Evolutionary conservation across 2,329 filamentous ascomycete genomes (phyloP).

Genomic region (Fusarium domesticum): DNA sequence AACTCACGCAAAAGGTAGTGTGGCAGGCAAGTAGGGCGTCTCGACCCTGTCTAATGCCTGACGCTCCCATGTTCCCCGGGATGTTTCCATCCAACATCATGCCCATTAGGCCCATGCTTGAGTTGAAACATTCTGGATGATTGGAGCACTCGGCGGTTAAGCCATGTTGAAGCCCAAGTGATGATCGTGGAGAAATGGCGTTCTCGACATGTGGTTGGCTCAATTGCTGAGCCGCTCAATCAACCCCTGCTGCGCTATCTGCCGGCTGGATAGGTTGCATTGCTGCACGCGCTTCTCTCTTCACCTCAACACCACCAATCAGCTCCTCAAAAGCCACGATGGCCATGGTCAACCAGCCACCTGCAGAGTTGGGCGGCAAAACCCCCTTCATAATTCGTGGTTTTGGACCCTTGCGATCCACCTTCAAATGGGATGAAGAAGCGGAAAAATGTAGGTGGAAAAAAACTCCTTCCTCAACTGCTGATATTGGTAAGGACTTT

Average conservation of each 20-base stretch:
- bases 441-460: background rate
- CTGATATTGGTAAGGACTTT: background rate
- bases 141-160: constrained; percentile 18
- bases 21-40: background rate
- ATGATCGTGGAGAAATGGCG: constrained; percentile 20
- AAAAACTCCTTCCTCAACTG: background rate
- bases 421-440: background rate
- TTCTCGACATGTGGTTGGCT: constrained; percentile 20
- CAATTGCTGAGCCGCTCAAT: constrained; percentile 9
- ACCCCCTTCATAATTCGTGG: constrained; percentile 32
- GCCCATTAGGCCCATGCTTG: constrained; percentile 1
- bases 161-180: constrained; percentile 18
- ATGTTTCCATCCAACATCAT: background rate
- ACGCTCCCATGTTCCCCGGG: background rate
- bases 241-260: constrained; percentile 18
- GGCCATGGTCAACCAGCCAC: constrained; percentile 32
- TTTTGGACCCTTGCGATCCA: background rate
- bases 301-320: constrained; percentile 38
- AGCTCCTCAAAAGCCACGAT: constrained; percentile 37
- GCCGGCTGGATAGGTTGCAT: constrained; percentile 25
- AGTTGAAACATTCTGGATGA: constrained; percentile 15
- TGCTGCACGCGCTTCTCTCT: constrained; percentile 22
- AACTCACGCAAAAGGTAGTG: background rate
- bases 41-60: background rate
- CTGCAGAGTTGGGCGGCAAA: constrained; percentile 47